Conservation (phyloP, 345 rosid genomes). For the Sapria himalayana region DNA sequence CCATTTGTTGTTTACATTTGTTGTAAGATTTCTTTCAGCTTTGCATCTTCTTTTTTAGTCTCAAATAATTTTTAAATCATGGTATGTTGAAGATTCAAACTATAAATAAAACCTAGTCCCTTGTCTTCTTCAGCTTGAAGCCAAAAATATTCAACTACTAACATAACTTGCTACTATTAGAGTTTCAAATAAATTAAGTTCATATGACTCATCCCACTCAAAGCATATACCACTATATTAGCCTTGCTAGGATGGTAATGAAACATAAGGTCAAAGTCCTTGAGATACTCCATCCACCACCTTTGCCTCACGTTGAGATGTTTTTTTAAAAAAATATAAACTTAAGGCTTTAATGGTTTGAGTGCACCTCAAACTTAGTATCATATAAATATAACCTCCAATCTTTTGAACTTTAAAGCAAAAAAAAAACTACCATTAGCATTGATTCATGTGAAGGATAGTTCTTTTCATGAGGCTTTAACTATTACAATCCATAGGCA, state of each 20-base stretch:
- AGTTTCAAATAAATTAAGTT: background rate
- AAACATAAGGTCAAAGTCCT: background rate
- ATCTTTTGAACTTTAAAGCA: background rate
- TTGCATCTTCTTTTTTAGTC: background rate
- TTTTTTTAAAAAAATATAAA: background rate
- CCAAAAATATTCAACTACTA: background rate
- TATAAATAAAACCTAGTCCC: background rate
- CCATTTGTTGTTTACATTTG: background rate
- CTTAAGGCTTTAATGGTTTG: background rate
- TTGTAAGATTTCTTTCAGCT: background rate
- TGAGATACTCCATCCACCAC: background rate
- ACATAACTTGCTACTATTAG: background rate
- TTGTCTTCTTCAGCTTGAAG: background rate
- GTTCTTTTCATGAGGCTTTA: no score
- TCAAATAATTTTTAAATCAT: background rate
- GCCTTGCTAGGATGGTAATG: background rate
- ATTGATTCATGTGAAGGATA: background rate
- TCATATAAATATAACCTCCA: background rate
- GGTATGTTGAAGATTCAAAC: background rate
- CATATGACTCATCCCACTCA: background rate
- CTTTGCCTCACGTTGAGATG: background rate
- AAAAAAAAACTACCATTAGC: background rate
- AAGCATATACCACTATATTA: background rate
- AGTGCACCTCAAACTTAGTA: background rate
- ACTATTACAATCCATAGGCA: no score